phyloP scores from a whole-genome alignment of 768 basidiomycete species.

The Agaricus blazei region DNA sequence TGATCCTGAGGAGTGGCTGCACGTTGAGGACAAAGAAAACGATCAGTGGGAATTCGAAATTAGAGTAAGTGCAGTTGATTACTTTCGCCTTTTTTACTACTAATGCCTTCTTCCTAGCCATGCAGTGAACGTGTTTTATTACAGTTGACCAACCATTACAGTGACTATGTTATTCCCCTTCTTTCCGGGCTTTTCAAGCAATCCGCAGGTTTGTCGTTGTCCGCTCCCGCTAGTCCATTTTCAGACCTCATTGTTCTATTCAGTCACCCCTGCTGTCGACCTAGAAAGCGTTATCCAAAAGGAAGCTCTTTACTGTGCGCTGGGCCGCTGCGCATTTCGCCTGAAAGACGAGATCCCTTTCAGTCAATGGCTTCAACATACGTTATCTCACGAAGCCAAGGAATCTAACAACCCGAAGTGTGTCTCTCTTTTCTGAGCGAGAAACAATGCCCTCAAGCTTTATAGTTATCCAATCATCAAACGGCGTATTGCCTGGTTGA shows the following conservation, averaged over 20 bases:
- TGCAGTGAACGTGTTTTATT: constrained; percentile 92
- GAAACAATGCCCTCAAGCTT: not conserved
- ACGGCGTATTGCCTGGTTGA: constrained; percentile 90
- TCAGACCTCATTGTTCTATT: not conserved
- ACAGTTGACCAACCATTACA: constrained; percentile 68
- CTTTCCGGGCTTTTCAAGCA: constrained; percentile 55
- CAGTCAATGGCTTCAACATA: constrained; percentile 60
- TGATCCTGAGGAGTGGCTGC: constrained; percentile 95
- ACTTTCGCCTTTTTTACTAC: not conserved
- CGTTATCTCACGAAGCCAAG: constrained; percentile 52
- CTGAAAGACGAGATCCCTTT: constrained; percentile 65
- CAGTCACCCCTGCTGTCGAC: constrained; percentile 44
- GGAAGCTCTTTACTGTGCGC: constrained; percentile 84
- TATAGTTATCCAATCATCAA: constrained; percentile 86
- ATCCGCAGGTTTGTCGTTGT: constrained; percentile 45
- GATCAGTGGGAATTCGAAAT: constrained; percentile 94
- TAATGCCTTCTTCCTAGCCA: constrained; percentile 45
- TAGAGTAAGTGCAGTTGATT: constrained; percentile 48
- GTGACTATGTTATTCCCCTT: constrained; percentile 62
- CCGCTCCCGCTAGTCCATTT: not conserved
- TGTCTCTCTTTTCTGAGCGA: not conserved
- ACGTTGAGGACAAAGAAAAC: constrained; percentile 81
- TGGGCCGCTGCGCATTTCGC: constrained; percentile 73
- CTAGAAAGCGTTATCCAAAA: constrained; percentile 66
- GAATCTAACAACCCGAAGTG: constrained; percentile 54